These are phyloP conservation scores for Pterocarpus santalinus DNA, from an alignment of 306 rosid species.

Conservation along the genomic window DNA sequence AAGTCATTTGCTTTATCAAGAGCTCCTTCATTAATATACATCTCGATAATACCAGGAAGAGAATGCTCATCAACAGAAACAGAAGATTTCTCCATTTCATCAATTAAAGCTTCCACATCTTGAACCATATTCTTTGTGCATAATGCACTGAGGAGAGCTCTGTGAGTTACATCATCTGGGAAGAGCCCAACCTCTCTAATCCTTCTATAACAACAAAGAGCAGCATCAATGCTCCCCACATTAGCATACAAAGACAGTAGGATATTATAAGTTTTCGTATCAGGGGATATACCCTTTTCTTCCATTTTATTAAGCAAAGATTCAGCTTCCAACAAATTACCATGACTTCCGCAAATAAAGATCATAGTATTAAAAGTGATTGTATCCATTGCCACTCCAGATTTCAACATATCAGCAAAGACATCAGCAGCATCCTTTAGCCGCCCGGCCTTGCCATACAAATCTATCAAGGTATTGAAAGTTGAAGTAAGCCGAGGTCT, in stretches of 20 bases:
- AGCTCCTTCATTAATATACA: constrained; percentile 75
- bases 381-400: constrained; percentile 80
- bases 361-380: constrained; percentile 92
- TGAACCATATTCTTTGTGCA: constrained; percentile 74
- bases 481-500: constrained; percentile 78
- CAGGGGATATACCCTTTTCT: constrained; percentile 76
- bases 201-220: constrained; percentile 67
- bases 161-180: constrained; percentile 78
- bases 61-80: constrained; percentile 68
- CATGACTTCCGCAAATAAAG: constrained; percentile 81
- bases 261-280: constrained; percentile 85
- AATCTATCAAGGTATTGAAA: constrained; percentile 80
- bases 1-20: constrained; percentile 63
- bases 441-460: constrained; percentile 92
- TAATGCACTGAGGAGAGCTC: constrained; percentile 70
- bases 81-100: constrained; percentile 70
- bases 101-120: constrained; percentile 70
- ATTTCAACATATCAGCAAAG: constrained; percentile 82
- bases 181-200: constrained; percentile 79
- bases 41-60: constrained; percentile 71
- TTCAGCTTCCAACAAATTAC: constrained; percentile 83
- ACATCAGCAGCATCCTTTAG: constrained; percentile 80
- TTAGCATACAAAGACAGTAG: constrained; percentile 81
- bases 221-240: constrained; percentile 69
- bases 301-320: constrained; percentile 84